Base-by-base conservation (phyloP, 257 asterid species). In the Thymus mandschuricus region DNA sequence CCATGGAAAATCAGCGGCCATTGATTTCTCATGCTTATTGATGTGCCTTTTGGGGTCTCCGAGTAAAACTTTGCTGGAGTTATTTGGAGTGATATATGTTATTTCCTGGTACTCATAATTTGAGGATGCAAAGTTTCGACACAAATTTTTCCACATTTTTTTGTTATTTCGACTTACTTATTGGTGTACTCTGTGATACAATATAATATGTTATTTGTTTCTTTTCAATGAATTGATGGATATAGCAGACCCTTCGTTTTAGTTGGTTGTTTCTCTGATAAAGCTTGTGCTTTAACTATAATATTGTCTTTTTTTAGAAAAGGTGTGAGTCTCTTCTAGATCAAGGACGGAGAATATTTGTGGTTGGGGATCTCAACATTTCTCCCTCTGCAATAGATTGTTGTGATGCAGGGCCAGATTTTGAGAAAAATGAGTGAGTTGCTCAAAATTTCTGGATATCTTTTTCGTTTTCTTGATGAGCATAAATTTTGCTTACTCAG, bases 281-380 rank as follows among this genome's bases (percentile, higher is more conserved):
- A 78, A 74, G 66, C 73, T 68, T 60, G 8, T 60, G 61, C 56
- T 66, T 75, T 76, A 75, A 35, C 71, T 69, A 80, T 83, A 72
- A 83, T 80, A 68, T 70, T 70, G 45, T 82, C 58, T 70, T 79
- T 80, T 80, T 84, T 79, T 83, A 91, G 99, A 91, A 76, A 89
- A 89, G 98, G 80, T 94, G 97, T 96, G 96, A 87, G 75, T 79
- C 78, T 75, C 89, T 94, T 70, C 76, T 92, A 78, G 77, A 28
- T 61, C 86, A 79, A 80, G 93, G 98, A 67, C 82, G 94, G 43
- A 83, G 87, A 77, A 70, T 94, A 64, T 34, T 91, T 76, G 91
- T 94, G 71, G 95, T 92, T 66, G 99, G 99, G 75, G 99, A 94
- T 83, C 96, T 94, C 69, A 94, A 91, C 71, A 89, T 94, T 78